phyloP scores from a whole-genome alignment of 2,329 filamentous ascomycete genomes.

The Didymella lethalis region DNA sequence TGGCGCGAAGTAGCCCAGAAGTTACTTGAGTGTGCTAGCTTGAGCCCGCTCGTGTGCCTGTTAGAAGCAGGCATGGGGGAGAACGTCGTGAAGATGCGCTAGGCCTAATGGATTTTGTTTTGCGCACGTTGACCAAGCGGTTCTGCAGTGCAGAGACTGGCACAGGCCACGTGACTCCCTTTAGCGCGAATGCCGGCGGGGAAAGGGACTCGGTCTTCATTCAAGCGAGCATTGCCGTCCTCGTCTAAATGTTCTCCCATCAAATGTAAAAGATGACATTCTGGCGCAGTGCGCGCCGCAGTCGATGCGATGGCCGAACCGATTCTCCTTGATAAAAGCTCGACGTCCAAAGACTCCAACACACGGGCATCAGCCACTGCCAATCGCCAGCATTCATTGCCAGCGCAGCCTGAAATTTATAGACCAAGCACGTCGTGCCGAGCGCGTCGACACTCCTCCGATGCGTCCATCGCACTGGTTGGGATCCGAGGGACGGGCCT shows the following conservation, averaged over 20 bases:
- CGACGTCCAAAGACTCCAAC: not conserved
- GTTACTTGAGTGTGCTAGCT: not conserved
- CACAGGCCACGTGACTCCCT: not conserved
- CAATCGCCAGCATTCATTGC: not conserved
- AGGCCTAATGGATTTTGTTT: not conserved
- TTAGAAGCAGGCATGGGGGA: not conserved
- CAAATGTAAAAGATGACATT: not conserved
- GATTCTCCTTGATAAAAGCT: too few species aligned
- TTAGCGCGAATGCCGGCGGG: not conserved
- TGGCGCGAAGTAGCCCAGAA: not conserved
- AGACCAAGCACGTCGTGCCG: not conserved
- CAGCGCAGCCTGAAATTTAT: not conserved
- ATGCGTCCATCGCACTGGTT: constrained; percentile 4
- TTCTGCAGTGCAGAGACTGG: not conserved
- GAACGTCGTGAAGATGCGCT: not conserved
- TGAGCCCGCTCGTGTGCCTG: not conserved
- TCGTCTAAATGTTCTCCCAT: constrained; percentile 1
- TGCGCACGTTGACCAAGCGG: not conserved
- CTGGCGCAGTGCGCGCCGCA: not conserved
- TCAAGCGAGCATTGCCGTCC: not conserved
- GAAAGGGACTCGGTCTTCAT: not conserved
- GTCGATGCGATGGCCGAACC: not conserved
- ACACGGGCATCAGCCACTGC: not conserved
- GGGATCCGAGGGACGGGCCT: constrained; percentile 3
- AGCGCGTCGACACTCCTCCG: not conserved